Conservation (phyloP, 805 yeast species). For the Candida coquimbonensis region DNA sequence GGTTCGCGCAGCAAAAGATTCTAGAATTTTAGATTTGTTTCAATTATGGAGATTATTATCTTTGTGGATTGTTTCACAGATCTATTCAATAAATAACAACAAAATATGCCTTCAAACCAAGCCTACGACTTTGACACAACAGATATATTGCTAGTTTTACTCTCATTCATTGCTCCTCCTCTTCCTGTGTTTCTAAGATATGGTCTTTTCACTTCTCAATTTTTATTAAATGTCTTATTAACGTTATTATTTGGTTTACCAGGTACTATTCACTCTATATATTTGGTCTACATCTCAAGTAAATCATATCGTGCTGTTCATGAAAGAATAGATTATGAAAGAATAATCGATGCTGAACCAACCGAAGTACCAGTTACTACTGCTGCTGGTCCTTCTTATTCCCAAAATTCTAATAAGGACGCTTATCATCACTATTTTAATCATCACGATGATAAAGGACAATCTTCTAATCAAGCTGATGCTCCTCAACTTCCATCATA, state of each 20-base stretch:
- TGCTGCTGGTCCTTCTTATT: too few relatives aligned
- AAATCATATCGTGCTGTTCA: neutral
- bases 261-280: conserved; percentile 61
- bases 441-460: neutral
- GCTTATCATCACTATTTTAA: neutral
- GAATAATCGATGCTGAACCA: conserved; percentile 12
- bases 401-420: neutral
- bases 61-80: too few relatives aligned
- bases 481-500: conserved; percentile 17
- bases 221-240: conserved; percentile 53
- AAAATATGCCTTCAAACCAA: neutral
- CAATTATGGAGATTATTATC: too few relatives aligned
- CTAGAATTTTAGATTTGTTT: too few relatives aligned
- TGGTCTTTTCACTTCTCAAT: conserved; percentile 50
- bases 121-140: conserved; percentile 16
- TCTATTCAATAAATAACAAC: too few relatives aligned
- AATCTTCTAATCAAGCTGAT: neutral
- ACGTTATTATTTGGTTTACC: conserved; percentile 73
- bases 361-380: neutral
- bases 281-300: conserved; percentile 13
- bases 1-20: too few relatives aligned
- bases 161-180: conserved; percentile 67
- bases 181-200: conserved; percentile 61
- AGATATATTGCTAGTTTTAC: conserved; percentile 51
- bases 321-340: conserved; percentile 14